phyloP scores from a whole-genome alignment of 1,284 basidiomycete species.

The Heterobasidion parviporum region DNA sequence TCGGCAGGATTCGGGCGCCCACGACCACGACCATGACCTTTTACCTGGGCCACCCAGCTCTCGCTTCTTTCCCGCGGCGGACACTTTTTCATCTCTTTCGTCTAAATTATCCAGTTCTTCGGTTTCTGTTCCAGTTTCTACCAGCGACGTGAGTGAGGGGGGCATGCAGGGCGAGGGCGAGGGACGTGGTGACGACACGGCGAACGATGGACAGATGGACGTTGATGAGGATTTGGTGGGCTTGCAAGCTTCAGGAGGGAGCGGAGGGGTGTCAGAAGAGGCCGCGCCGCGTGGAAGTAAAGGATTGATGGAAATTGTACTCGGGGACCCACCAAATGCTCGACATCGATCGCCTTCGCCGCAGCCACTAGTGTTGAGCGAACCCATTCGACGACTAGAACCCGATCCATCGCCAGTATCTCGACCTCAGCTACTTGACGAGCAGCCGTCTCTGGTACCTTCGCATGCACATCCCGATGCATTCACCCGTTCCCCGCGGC shows the following conservation, averaged over 20 bases:
- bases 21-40: not conserved
- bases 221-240: not conserved
- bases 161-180: not conserved
- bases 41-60: not conserved
- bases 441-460: no score
- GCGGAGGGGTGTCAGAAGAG: not conserved
- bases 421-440: no score
- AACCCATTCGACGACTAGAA: no score
- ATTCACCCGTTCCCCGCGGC: no score
- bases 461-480: no score
- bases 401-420: no score
- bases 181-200: no score
- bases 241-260: not conserved
- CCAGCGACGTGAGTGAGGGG: not conserved
- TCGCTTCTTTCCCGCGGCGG: not conserved
- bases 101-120: conserved; percentile 12
- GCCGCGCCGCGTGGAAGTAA: no score
- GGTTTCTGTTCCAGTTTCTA: not conserved
- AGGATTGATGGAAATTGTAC: no score
- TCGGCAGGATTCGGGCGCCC: not conserved
- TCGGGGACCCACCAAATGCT: no score
- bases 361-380: no score
- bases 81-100: conserved; percentile 8
- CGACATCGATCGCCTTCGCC: no score
- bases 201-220: not conserved